These are phyloP conservation scores for Aspergillus haitiensis DNA, from an alignment of 495 filamentous ascomycete species.

Conservation along the genomic window DNA sequence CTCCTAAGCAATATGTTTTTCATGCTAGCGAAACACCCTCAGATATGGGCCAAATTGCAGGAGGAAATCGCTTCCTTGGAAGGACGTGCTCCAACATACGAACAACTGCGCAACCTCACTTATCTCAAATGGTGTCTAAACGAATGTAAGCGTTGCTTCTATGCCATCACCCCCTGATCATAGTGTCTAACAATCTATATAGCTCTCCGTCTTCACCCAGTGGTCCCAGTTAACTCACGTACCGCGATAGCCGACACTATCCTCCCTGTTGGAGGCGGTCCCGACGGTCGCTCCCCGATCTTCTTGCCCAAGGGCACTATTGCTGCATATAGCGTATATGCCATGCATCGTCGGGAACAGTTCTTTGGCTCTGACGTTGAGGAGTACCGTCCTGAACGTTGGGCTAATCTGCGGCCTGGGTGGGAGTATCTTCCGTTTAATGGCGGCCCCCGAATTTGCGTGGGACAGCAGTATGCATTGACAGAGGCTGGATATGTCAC, in stretches of 20 bases:
- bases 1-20: conserved; percentile 59
- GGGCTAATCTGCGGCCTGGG: conserved; percentile 46
- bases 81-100: conserved; percentile 37
- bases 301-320: conserved; percentile 56
- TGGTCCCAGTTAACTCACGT: conserved; percentile 72
- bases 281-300: conserved; percentile 62
- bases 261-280: conserved; percentile 71
- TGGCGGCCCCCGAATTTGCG: conserved; percentile 75
- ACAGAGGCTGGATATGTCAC: conserved; percentile 71
- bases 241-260: conserved; percentile 65
- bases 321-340: conserved; percentile 59
- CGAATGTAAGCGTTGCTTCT: conserved; percentile 14
- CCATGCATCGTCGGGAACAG: conserved; percentile 66
- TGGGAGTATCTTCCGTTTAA: conserved; percentile 77
- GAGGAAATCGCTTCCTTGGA: conserved; percentile 48
- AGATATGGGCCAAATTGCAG: conserved; percentile 43
- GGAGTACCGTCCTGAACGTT: conserved; percentile 66
- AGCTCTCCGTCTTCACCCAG: conserved; percentile 64
- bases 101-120: conserved; percentile 73
- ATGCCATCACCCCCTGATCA: not conserved
- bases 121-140: conserved; percentile 69
- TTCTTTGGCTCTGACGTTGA: conserved; percentile 45
- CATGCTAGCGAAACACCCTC: conserved; percentile 51
- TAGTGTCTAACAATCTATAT: conserved; percentile 6
- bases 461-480: conserved; percentile 69